Evolutionary conservation across 495 filamentous ascomycete species (phyloP), one percentile per base, ranked within the genome.

Genomic region (Penicillium soppii): DNA sequence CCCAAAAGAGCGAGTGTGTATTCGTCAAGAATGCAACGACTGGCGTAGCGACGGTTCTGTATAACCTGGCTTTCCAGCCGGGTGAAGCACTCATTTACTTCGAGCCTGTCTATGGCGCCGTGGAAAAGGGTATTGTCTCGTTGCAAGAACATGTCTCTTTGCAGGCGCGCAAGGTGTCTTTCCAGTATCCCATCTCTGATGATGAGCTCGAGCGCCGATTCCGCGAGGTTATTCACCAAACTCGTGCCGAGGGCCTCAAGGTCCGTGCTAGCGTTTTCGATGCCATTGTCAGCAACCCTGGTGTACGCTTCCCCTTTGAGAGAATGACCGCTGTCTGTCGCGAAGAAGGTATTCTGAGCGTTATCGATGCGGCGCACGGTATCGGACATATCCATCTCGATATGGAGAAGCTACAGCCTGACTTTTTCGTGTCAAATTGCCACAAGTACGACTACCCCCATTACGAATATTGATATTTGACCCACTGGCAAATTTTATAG

Each of bases 301-400:
- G 91, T 3, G 67, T 94, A 0, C 68, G 87, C 2, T 82, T 95
- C 56, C 92, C 92, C 1, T 95, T 89, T 66, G 87, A 92, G 60
- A 53, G 58, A 0, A 65, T 96, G 0, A 77, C 78, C 2, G 66
- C 63, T 0, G 75, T 82, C 1, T 92, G 91, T 58, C 74, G 73
- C n/a, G 76, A 82, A 45, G 68, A 82, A 17, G 82, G 78, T 0
- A 72, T 94, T 0, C 65, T 83, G 59, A 82, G 77, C 56, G 62
- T 85, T 17, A 69, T 96, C n/a, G 91, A 96, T 59, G 91, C 76
- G 3, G 91, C 90, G 4, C 91, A 96, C 63, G 87, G 88, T 4
- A 71, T 95, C 26, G 92, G 92, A 1, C 84, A 91, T 47, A 78
- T 96, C 16, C 72, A 72, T 2, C 68, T 97, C 13, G 77, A 91